phyloP scores from a whole-genome alignment of 176 grass and related monocot species.

The Oryza glumipatula region DNA sequence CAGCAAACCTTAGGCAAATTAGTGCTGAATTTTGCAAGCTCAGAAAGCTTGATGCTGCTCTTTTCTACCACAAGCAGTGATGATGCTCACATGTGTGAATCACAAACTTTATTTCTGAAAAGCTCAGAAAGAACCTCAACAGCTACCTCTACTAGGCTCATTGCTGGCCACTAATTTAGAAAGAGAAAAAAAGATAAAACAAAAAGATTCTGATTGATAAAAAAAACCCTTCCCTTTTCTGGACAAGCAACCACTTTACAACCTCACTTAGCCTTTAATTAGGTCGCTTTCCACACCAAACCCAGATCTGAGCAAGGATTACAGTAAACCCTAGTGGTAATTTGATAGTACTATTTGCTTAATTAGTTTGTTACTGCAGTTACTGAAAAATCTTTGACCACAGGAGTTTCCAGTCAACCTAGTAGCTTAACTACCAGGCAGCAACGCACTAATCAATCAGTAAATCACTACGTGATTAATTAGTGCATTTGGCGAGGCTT shows the following conservation, averaged over 20 bases:
- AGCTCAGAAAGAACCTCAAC: constrained; percentile 22
- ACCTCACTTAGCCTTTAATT: background rate
- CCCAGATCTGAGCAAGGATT: constrained; percentile 1
- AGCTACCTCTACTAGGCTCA: background rate
- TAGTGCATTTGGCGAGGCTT: background rate
- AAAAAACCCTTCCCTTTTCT: background rate
- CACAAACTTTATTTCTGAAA: constrained; percentile 2
- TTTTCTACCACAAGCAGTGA: background rate
- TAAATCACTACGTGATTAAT: background rate
- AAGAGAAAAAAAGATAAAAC: background rate
- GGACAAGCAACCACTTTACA: background rate
- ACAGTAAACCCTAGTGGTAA: background rate
- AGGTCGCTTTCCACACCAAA: constrained; percentile 49
- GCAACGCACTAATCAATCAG: background rate
- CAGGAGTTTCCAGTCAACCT: background rate
- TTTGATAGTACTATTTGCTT: background rate
- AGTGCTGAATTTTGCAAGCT: background rate
- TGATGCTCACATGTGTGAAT: background rate
- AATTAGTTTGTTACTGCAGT: background rate
- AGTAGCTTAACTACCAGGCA: background rate
- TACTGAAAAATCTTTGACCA: constrained; percentile 7
- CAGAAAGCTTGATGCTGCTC: background rate
- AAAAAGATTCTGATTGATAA: background rate
- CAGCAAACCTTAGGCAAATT: background rate
- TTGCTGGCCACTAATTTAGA: background rate